These are phyloP conservation scores for Naganishia sp. DNA, from an alignment of 1,284 basidiomycete genomes.

Conservation along the genomic window DNA sequence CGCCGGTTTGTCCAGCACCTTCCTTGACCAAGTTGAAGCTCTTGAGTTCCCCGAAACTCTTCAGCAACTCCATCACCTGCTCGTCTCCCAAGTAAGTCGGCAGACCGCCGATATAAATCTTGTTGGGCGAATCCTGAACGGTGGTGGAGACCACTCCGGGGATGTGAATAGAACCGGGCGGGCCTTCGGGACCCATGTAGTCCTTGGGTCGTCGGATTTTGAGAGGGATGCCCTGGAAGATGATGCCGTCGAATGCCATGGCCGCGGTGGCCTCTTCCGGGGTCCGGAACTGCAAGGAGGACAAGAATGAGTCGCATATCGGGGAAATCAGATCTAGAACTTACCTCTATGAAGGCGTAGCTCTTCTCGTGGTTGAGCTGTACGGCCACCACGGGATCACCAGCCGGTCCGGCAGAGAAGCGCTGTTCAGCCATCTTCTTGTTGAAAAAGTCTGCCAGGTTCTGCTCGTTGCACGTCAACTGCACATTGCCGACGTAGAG, in stretches of 20 bases:
- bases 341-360: conserved; percentile 92
- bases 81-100: conserved; percentile 95
- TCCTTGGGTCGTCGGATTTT: conserved; percentile 97
- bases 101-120: conserved; percentile 94
- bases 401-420: conserved; percentile 76
- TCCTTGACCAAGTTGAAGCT: conserved; percentile 98
- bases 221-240: conserved; percentile 86
- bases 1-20: conserved; percentile 68
- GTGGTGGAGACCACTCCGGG: conserved; percentile 94
- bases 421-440: conserved; percentile 89
- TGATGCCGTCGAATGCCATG: conserved; percentile 95
- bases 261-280: conserved; percentile 94
- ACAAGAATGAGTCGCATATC: background rate
- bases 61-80: conserved; percentile 95
- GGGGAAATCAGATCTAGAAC: conserved; percentile 34
- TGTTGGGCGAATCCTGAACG: conserved; percentile 95
- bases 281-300: conserved; percentile 76
- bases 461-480: conserved; percentile 84
- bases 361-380: conserved; percentile 98
- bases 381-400: conserved; percentile 86
- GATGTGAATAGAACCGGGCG: conserved; percentile 63
- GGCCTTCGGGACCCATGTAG: conserved; percentile 63
- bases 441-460: conserved; percentile 90
- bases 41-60: conserved; percentile 94
- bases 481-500: conserved; percentile 96